These are phyloP conservation scores for Agarophyton chilense DNA, from an alignment of 23 red algal species.

Conservation along the genomic window DNA sequence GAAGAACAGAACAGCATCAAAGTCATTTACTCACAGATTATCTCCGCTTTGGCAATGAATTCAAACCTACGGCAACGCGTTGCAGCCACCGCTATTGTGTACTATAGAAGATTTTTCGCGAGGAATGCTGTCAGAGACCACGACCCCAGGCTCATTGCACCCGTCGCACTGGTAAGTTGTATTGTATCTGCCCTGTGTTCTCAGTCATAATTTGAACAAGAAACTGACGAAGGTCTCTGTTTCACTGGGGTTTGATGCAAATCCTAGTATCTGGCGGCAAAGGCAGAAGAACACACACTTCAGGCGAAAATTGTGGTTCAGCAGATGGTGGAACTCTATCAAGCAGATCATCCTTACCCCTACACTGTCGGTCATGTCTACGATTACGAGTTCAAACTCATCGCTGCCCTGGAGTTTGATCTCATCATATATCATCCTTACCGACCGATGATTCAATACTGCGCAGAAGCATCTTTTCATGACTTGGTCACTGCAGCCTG, in stretches of 20 bases:
- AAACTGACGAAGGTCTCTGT: background rate
- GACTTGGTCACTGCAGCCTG: conserved; percentile 71
- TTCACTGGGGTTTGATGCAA: background rate
- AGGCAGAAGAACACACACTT: conserved; percentile 80
- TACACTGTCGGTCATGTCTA: conserved; percentile 76
- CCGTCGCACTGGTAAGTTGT: conserved; percentile 72
- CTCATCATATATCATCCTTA: conserved; percentile 82
- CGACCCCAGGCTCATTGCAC: conserved; percentile 81
- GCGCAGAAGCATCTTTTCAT: conserved; percentile 43
- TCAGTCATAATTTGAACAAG: background rate
- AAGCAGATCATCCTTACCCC: conserved; percentile 69
- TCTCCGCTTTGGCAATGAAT: conserved; percentile 55
- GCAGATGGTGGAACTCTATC: conserved; percentile 56
- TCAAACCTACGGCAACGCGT: conserved; percentile 79
- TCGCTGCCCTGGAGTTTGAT: conserved; percentile 78
- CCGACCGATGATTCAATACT: conserved; percentile 69
- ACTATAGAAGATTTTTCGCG: conserved; percentile 74
- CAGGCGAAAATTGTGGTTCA: conserved; percentile 75
- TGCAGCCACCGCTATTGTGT: conserved; percentile 80
- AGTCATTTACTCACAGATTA: conserved; percentile 67
- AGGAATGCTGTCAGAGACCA: conserved; percentile 53
- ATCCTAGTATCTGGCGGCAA: conserved; percentile 72
- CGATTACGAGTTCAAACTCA: conserved; percentile 78
- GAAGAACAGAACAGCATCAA: conserved; percentile 67
- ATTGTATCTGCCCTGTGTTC: background rate